Percentiles rank a stretch among this genome's conserved stretches.
Evolutionary conservation across 495 filamentous ascomycete genomes (phyloP).

Genomic region (Daldinia caldariorum): DNA sequence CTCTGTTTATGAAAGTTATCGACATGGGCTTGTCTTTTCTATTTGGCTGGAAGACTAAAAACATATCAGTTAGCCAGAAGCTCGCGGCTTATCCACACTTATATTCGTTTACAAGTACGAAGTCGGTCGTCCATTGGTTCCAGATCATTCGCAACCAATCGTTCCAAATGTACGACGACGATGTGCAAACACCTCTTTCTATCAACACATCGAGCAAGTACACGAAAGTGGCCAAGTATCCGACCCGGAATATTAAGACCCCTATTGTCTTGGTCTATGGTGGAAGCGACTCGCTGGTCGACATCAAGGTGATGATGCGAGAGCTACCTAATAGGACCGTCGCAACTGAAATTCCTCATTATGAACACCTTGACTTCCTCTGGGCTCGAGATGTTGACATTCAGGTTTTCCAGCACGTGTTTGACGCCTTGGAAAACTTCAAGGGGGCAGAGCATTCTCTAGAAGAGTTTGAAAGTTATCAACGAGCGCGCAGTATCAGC

Average conservation of each 20-base stretch:
- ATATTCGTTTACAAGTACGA: slow-evolving; percentile 95
- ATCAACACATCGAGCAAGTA: slow-evolving; percentile 60
- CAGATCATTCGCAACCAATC: slow-evolving; percentile 95
- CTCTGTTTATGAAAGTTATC: slow-evolving; percentile 89
- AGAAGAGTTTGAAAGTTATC: slow-evolving; percentile 62
- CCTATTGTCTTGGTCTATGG: slow-evolving; percentile 94
- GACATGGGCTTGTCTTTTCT: slow-evolving; percentile 82
- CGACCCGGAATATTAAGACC: slow-evolving; percentile 95
- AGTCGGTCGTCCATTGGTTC: slow-evolving; percentile 98
- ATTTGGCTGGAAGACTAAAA: slow-evolving; percentile 88
- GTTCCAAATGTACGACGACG: slow-evolving; percentile 99
- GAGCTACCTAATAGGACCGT: slow-evolving; percentile 86
- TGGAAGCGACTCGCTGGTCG: slow-evolving; percentile 92
- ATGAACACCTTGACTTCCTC: slow-evolving; percentile 97
- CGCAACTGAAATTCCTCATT: slow-evolving; percentile 84
- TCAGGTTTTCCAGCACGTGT: slow-evolving; percentile 90
- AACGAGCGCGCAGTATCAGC: slow-evolving; percentile 50
- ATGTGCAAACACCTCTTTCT: slow-evolving; percentile 68
- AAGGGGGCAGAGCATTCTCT: slow-evolving; percentile 59
- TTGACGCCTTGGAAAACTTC: slow-evolving; percentile 81
- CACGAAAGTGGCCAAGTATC: slow-evolving; percentile 92
- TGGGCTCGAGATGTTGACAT: slow-evolving; percentile 87
- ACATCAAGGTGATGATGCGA: slow-evolving; percentile 89
- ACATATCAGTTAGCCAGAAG: slow-evolving; percentile 89
- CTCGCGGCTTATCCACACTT: slow-evolving; percentile 96